Evolutionary conservation across 192 early-diverging fungal species (phyloP).

Genomic region (Linnemannia schmuckeri): DNA sequence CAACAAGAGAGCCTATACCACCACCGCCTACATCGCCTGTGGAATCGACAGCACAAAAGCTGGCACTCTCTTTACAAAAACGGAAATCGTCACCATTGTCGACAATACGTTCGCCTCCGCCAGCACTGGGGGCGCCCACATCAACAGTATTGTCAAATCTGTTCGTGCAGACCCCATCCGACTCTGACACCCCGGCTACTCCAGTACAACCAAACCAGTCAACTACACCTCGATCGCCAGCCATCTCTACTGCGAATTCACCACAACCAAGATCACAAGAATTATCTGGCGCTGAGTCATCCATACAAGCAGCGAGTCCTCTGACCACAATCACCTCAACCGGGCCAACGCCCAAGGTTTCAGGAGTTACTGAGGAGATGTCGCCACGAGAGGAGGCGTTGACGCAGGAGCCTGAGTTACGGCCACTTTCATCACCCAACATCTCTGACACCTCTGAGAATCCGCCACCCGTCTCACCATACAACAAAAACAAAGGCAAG

Average conservation of each 20-base stretch:
- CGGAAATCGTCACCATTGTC: background rate
- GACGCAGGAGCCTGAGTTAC: background rate
- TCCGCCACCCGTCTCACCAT: background rate
- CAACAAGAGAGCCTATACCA: background rate
- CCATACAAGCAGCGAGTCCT: background rate
- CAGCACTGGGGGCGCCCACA: background rate
- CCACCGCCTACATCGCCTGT: background rate
- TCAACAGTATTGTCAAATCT: background rate
- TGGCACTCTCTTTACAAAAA: background rate
- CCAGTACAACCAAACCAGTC: background rate
- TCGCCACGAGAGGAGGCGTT: background rate
- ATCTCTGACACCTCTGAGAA: background rate
- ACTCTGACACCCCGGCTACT: background rate
- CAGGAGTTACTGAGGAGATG: background rate
- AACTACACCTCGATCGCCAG: background rate
- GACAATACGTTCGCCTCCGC: background rate
- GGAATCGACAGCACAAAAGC: background rate
- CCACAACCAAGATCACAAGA: background rate
- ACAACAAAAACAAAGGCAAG: slow-evolving; percentile 19
- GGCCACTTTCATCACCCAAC: background rate
- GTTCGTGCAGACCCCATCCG: background rate
- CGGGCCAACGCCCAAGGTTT: background rate
- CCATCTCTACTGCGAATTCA: background rate
- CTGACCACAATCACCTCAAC: background rate
- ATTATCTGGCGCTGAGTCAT: background rate